These are phyloP conservation scores for Kokia cookei DNA, from an alignment of 441 rosid genomes.

Conservation along the genomic window DNA sequence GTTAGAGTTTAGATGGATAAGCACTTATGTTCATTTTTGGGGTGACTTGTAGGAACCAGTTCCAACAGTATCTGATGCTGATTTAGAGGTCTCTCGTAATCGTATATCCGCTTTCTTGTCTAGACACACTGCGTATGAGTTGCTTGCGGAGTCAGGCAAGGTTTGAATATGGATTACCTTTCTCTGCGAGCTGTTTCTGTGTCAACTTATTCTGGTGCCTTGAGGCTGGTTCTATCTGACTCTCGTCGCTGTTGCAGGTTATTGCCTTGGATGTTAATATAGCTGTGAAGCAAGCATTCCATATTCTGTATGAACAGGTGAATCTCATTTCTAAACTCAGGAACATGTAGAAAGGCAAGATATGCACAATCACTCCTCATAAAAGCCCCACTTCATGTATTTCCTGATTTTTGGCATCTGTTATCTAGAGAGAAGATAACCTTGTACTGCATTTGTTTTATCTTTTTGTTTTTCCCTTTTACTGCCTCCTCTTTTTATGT, in stretches of 20 bases:
- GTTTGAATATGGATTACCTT: conserved; percentile 34
- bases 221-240: conserved; percentile 1
- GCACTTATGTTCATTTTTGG: not conserved
- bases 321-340: conserved; percentile 11
- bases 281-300: conserved; percentile 85
- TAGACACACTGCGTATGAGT: conserved; percentile 60
- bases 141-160: conserved; percentile 84
- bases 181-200: conserved; percentile 11
- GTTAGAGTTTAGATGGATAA: not conserved
- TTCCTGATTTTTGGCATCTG: not conserved
- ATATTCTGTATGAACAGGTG: conserved; percentile 75
- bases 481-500: not conserved
- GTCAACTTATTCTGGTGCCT: conserved; percentile 2
- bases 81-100: conserved; percentile 52
- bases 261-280: conserved; percentile 67
- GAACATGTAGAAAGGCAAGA: conserved; percentile 4
- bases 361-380: not conserved
- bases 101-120: conserved; percentile 57
- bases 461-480: not conserved
- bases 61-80: conserved; percentile 46
- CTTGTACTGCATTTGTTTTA: not conserved
- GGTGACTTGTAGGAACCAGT: conserved; percentile 14
- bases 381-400: not conserved
- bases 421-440: not conserved
- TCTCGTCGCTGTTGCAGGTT: conserved; percentile 32